A percentile compares a stretch with the other conserved stretches of the same genome.
These are phyloP conservation scores for Penicillium simplicissimum DNA, from an alignment of 495 filamentous ascomycete genomes.

Conservation along the genomic window DNA sequence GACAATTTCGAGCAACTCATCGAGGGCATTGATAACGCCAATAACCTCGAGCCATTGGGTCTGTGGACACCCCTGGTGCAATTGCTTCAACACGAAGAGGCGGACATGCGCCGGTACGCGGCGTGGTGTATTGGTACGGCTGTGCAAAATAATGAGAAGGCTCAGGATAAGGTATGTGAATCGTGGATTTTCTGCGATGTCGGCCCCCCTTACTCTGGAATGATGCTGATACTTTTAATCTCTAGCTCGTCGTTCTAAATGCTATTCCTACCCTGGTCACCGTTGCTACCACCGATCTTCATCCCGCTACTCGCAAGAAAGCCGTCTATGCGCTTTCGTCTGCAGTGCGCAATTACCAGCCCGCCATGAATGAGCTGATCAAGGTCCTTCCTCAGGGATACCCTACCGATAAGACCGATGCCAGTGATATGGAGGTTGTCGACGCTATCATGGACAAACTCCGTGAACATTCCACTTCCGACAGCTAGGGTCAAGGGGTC, in stretches of 20 bases:
- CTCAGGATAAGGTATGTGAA: slow-evolving; percentile 66
- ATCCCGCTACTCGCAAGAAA: slow-evolving; percentile 75
- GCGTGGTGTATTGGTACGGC: slow-evolving; percentile 93
- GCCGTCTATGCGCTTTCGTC: slow-evolving; percentile 84
- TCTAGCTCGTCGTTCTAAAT: slow-evolving; percentile 64
- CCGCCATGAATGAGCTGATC: slow-evolving; percentile 61
- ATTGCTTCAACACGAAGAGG: slow-evolving; percentile 65
- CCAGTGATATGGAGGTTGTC: slow-evolving; percentile 80
- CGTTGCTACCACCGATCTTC: slow-evolving; percentile 59
- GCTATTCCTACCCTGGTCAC: slow-evolving; percentile 68
- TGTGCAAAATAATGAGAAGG: slow-evolving; percentile 89
- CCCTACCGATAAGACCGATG: slow-evolving; percentile 62
- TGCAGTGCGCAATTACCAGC: slow-evolving; percentile 82
- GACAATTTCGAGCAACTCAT: slow-evolving; percentile 96
- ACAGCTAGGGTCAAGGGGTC: too few relatives aligned
- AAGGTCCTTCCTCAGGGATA: slow-evolving; percentile 66
- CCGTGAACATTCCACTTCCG: slow-evolving; percentile 32
- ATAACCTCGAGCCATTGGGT: slow-evolving; percentile 75
- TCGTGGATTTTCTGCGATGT: too few relatives aligned
- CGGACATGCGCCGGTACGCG: slow-evolving; percentile 73
- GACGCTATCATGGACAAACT: slow-evolving; percentile 71
- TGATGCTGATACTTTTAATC: slow-evolving; percentile 20
- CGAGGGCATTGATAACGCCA: slow-evolving; percentile 92
- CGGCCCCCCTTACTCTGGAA: too few relatives aligned
- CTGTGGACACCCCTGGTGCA: slow-evolving; percentile 79